These are phyloP conservation scores for Penicillium sp. DNA, from an alignment of 2,329 filamentous ascomycete genomes.

Conservation along the genomic window DNA sequence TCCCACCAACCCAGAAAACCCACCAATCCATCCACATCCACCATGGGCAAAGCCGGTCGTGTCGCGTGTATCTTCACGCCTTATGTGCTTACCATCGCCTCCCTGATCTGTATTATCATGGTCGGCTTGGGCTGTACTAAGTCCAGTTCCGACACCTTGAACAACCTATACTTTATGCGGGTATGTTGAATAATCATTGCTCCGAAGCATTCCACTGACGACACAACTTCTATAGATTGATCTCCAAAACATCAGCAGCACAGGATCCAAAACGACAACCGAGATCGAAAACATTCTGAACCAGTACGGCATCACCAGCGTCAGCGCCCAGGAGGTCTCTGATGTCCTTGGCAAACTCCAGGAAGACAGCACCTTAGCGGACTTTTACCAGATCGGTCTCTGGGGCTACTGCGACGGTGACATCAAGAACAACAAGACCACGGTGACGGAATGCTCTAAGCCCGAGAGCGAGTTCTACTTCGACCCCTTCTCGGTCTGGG, in stretches of 20 bases:
- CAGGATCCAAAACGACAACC: slow-evolving; percentile 37
- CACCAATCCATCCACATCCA: slow-evolving; percentile 18
- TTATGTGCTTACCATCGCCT: slow-evolving; percentile 75
- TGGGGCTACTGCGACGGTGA: slow-evolving; percentile 82
- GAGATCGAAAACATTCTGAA: slow-evolving; percentile 35
- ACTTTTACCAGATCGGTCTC: slow-evolving; percentile 78
- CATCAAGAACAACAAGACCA: slow-evolving; percentile 54
- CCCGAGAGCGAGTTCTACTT: slow-evolving; percentile 76
- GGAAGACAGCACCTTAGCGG: slow-evolving; percentile 61
- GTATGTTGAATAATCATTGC: slow-evolving; percentile 30
- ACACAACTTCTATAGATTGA: slow-evolving; percentile 50
- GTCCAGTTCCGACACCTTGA: slow-evolving; percentile 48
- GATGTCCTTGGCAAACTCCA: slow-evolving; percentile 40
- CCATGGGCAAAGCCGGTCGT: slow-evolving; percentile 73
- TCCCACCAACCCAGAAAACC: neutral
- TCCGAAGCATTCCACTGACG: neutral
- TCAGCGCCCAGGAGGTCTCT: slow-evolving; percentile 41
- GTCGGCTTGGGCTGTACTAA: slow-evolving; percentile 61
- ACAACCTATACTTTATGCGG: slow-evolving; percentile 59
- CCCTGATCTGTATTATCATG: slow-evolving; percentile 67
- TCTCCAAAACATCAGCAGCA: slow-evolving; percentile 59
- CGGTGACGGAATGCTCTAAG: slow-evolving; percentile 65
- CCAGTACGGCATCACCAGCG: slow-evolving; percentile 35
- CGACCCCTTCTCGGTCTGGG: slow-evolving; percentile 67
- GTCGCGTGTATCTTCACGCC: slow-evolving; percentile 86